Conservation (phyloP, 1,284 basidiomycete species). For the Pascua sp. region DNA sequence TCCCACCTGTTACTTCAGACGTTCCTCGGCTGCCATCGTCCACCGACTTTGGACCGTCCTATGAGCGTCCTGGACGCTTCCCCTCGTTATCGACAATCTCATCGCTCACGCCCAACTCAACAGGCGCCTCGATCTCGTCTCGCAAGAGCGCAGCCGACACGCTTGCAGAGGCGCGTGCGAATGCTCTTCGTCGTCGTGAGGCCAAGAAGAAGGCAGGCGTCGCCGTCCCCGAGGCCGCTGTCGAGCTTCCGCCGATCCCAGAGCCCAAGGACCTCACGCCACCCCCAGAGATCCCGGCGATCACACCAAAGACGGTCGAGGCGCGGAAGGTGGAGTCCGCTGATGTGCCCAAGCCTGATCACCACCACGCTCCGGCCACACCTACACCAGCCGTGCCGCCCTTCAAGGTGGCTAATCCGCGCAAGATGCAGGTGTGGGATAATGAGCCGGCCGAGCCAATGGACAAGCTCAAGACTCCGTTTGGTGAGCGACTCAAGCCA, state of each 20-base stretch:
- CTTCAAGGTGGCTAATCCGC: background rate
- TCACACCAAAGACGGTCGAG: too few relatives aligned
- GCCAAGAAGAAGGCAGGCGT: conserved; percentile 33
- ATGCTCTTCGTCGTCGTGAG: conserved; percentile 39
- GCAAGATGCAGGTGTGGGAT: background rate
- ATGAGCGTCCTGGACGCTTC: background rate
- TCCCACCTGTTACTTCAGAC: conserved; percentile 15
- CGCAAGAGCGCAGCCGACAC: conserved; percentile 22
- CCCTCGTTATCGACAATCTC: background rate
- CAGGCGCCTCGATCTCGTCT: conserved; percentile 9
- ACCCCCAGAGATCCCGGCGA: background rate
- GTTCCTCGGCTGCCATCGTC: background rate
- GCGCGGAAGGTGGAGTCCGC: background rate
- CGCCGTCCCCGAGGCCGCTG: conserved; percentile 7
- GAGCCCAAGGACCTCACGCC: conserved; percentile 2
- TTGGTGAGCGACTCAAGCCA: conserved; percentile 1
- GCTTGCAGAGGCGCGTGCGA: conserved; percentile 41
- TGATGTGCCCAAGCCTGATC: background rate
- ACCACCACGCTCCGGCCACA: background rate
- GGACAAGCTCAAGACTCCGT: background rate
- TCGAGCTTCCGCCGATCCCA: conserved; percentile 13
- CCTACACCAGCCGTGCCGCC: background rate
- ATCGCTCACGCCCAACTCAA: conserved; percentile 21
- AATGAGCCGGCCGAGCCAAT: background rate
- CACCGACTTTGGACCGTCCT: background rate